A percentile compares a stretch with the other conserved stretches of the same genome.
phyloP scores from a whole-genome alignment of 768 basidiomycete species.

The Trametes sanguinea region DNA sequence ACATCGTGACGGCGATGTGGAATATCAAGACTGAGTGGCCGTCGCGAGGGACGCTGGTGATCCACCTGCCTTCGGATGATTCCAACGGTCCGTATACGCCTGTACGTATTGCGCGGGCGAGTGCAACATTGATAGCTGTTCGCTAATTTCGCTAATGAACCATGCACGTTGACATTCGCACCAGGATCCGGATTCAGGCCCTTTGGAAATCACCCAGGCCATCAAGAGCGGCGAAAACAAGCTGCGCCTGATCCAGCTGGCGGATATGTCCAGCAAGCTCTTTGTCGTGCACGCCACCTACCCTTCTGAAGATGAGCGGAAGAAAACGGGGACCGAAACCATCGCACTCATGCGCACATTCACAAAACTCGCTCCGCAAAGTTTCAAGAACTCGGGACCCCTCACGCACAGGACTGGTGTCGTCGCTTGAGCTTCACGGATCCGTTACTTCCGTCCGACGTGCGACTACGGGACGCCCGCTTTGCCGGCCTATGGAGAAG shows the following conservation, averaged over 20 bases:
- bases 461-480: too few species aligned
- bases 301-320: constrained; percentile 17
- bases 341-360: background rate
- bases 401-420: background rate
- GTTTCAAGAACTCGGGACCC: background rate
- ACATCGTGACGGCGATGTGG: constrained; percentile 17
- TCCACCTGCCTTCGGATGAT: constrained; percentile 9
- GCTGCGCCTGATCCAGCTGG: constrained; percentile 26
- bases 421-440: background rate
- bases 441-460: too few species aligned
- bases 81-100: constrained; percentile 14
- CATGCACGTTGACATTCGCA: too few species aligned
- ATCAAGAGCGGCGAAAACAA: constrained; percentile 26
- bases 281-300: constrained; percentile 28
- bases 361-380: constrained; percentile 1
- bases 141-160: too few species aligned
- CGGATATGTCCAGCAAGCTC: constrained; percentile 21
- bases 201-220: constrained; percentile 24
- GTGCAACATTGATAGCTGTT: too few species aligned
- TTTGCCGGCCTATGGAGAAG: too few species aligned
- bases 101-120: background rate
- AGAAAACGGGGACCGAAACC: background rate
- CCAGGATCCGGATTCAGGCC: constrained; percentile 20
- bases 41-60: constrained; percentile 17
- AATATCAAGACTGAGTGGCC: constrained; percentile 26